Evolutionary conservation across 1,284 basidiomycete genomes (phyloP).

Genomic region (Jaminaea rosea): DNA sequence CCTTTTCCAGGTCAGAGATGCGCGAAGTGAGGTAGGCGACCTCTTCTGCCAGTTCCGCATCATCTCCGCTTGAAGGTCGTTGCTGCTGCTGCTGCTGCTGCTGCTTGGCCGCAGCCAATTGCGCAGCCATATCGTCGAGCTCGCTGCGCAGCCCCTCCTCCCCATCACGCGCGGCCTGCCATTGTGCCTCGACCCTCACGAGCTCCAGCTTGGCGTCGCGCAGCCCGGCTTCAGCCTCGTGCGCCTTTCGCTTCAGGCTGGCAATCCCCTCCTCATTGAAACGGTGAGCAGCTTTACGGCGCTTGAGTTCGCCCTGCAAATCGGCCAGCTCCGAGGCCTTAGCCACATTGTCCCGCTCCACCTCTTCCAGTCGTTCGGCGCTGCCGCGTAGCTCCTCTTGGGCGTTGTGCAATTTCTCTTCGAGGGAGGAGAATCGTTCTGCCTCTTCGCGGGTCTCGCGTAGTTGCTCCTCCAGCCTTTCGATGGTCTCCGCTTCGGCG

Average conservation of each 20-base stretch:
- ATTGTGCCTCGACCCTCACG: neutral
- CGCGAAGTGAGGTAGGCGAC: conserved; percentile 9
- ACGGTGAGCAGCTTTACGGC: neutral
- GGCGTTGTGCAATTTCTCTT: neutral
- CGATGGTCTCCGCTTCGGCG: neutral
- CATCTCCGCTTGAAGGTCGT: neutral
- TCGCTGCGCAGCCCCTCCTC: neutral
- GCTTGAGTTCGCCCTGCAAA: neutral
- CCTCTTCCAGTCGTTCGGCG: neutral
- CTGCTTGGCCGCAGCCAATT: neutral
- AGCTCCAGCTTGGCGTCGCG: neutral
- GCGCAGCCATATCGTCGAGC: neutral
- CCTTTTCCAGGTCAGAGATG: conserved; percentile 24
- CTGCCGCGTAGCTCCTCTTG: neutral
- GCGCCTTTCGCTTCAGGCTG: neutral
- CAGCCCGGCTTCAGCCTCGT: neutral
- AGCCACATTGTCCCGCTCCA: neutral
- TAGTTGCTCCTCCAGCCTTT: neutral
- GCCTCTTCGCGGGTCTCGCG: neutral
- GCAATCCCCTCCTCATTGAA: neutral
- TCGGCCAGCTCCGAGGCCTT: conserved; percentile 1
- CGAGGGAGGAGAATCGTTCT: neutral
- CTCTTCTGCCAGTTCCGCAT: conserved; percentile 1
- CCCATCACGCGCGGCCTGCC: neutral
- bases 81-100: neutral